A percentile compares a stretch with the other conserved stretches of the same genome.
These are phyloP conservation scores for Erysimum cheiri DNA, from an alignment of 441 rosid genomes.

Conservation along the genomic window DNA sequence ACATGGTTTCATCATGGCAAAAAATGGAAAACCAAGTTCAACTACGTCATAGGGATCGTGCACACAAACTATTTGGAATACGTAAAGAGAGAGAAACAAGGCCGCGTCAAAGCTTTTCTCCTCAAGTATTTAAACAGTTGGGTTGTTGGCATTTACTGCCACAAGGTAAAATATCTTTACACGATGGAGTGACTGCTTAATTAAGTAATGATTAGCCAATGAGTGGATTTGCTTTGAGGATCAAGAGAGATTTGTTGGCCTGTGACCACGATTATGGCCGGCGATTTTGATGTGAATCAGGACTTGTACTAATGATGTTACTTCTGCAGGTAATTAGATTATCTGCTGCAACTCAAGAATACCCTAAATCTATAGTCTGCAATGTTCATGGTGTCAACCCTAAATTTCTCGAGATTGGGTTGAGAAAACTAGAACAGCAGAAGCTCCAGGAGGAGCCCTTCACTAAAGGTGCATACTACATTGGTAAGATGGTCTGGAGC, in stretches of 20 bases:
- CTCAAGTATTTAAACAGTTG: slow-evolving; percentile 67
- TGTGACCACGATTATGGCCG: neutral
- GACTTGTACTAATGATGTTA: slow-evolving; percentile 20
- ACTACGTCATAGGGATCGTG: slow-evolving; percentile 74
- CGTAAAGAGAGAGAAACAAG: slow-evolving; percentile 89
- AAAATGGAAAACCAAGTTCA: slow-evolving; percentile 88
- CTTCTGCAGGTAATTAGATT: slow-evolving; percentile 81
- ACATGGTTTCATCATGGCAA: slow-evolving; percentile 99
- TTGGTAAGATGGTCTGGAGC: slow-evolving; percentile 97
- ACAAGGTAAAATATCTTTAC: slow-evolving; percentile 66
- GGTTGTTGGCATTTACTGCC: slow-evolving; percentile 93
- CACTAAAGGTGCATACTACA: slow-evolving; percentile 78
- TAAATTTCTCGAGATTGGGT: slow-evolving; percentile 86
- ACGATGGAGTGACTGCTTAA: slow-evolving; percentile 22
- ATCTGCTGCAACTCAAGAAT: slow-evolving; percentile 95
- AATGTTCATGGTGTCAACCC: slow-evolving; percentile 98
- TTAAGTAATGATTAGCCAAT: neutral
- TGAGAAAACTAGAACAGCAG: slow-evolving; percentile 66
- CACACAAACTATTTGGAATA: slow-evolving; percentile 97
- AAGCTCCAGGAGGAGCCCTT: slow-evolving; percentile 60
- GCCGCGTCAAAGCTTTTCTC: slow-evolving; percentile 62
- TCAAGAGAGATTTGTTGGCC: slow-evolving; percentile 17
- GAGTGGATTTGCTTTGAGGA: neutral
- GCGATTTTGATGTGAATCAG: slow-evolving; percentile 17
- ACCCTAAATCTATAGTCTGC: slow-evolving; percentile 75